These are phyloP conservation scores for Haematococcus sp. DNA, from an alignment of 139 green algal genomes.

Conservation along the genomic window DNA sequence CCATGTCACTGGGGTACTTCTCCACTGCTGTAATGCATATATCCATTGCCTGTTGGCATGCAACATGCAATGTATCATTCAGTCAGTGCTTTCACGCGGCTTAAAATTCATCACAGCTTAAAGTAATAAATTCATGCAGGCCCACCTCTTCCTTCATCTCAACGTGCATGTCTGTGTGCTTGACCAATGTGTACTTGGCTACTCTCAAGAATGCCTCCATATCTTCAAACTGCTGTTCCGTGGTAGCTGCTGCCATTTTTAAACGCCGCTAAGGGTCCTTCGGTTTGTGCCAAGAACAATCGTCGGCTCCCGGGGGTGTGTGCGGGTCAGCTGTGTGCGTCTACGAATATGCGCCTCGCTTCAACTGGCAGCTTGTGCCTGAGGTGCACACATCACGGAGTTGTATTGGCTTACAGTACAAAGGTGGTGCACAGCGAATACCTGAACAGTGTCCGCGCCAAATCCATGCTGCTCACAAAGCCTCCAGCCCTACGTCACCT, in stretches of 20 bases:
- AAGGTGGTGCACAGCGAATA: too few species aligned
- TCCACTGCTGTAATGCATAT: conserved; percentile 82
- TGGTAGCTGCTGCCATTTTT: conserved; percentile 13
- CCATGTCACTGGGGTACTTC: conserved; percentile 72
- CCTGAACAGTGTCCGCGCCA: too few species aligned
- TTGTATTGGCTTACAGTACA: not conserved
- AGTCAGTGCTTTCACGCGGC: too few species aligned
- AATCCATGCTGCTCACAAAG: too few species aligned
- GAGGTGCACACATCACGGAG: not conserved
- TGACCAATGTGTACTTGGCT: conserved; percentile 83
- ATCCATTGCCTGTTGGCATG: conserved; percentile 58
- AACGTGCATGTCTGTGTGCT: conserved; percentile 72
- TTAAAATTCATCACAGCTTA: too few species aligned
- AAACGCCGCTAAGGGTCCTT: too few species aligned
- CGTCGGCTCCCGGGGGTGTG: not conserved
- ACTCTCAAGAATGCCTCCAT: conserved; percentile 62
- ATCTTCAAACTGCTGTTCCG: conserved; percentile 42
- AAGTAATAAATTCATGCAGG: too few species aligned
- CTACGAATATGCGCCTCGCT: not conserved
- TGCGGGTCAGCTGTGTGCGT: not conserved
- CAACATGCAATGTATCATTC: not conserved
- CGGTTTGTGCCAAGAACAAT: not conserved
- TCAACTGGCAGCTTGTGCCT: too few species aligned
- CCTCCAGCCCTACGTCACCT: too few species aligned
- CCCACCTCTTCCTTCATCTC: conserved; percentile 80